Evolutionary conservation across 495 filamentous ascomycete genomes (phyloP).

Genomic region (Penicillium taxi): DNA sequence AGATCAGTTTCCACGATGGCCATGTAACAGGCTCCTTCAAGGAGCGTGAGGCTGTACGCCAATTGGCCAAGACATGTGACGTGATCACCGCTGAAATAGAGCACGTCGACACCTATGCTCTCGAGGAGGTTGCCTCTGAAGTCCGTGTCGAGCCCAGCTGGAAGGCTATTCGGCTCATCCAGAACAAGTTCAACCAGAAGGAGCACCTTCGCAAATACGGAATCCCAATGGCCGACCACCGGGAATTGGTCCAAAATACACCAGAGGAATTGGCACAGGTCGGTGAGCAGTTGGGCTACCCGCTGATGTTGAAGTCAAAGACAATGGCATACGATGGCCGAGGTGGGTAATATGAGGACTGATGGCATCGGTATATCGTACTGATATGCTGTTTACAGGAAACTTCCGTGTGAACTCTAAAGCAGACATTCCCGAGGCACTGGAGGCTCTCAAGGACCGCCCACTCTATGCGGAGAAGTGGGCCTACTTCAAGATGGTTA

Average conservation of each 20-base stretch:
- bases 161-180: constrained; percentile 82
- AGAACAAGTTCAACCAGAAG: constrained; percentile 95
- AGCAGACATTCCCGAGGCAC: constrained; percentile 60
- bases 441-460: constrained; percentile 59
- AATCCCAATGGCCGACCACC: constrained; percentile 65
- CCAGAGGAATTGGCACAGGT: constrained; percentile 54
- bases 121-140: constrained; percentile 69
- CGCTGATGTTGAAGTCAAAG: constrained; percentile 90
- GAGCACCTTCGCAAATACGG: constrained; percentile 58
- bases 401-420: constrained; percentile 69
- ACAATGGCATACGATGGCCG: constrained; percentile 92
- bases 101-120: constrained; percentile 87
- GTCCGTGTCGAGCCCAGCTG: constrained; percentile 73
- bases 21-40: constrained; percentile 85
- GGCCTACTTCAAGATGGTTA: constrained; percentile 66
- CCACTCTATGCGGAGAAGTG: constrained; percentile 87
- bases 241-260: constrained; percentile 46
- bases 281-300: constrained; percentile 63
- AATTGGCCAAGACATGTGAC: constrained; percentile 70
- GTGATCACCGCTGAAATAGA: constrained; percentile 96
- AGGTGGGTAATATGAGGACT: constrained; percentile 28
- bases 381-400: constrained; percentile 31
- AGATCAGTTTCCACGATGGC: constrained; percentile 64
- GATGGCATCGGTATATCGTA: background rate
- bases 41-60: constrained; percentile 63